These are phyloP conservation scores for Lachnellula arida DNA, from an alignment of 2,329 filamentous ascomycete genomes.

Conservation along the genomic window DNA sequence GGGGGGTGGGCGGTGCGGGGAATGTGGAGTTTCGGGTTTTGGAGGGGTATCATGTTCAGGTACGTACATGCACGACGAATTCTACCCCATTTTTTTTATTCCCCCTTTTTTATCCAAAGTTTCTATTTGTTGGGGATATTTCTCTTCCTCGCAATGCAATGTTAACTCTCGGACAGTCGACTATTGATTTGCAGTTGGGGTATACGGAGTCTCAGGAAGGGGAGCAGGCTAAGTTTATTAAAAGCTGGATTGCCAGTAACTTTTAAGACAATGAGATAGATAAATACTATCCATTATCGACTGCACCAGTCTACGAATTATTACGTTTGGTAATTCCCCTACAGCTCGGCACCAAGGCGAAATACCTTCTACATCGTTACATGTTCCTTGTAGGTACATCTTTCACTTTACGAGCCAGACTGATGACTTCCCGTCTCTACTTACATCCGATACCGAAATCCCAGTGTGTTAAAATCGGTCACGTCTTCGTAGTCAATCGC, in stretches of 20 bases:
- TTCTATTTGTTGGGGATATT: conserved; percentile 13
- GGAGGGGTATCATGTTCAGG: neutral
- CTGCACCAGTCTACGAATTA: too few species aligned
- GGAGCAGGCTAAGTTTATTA: conserved; percentile 20
- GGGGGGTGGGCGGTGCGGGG: conserved; percentile 12
- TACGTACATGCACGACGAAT: too few species aligned
- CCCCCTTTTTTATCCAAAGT: neutral
- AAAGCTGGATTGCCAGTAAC: conserved; percentile 23
- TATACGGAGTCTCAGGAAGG: conserved; percentile 23
- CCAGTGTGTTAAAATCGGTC: conserved; percentile 55
- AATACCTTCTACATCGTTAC: too few species aligned
- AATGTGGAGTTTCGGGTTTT: conserved; percentile 17
- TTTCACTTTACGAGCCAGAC: too few species aligned
- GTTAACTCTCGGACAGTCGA: conserved; percentile 27
- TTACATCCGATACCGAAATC: conserved; percentile 53
- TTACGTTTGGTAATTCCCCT: too few species aligned
- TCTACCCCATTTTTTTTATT: too few species aligned
- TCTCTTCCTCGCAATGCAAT: too few species aligned
- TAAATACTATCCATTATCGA: neutral
- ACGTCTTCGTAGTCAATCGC: conserved; percentile 50
- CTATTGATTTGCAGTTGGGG: conserved; percentile 20
- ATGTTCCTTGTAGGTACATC: too few species aligned
- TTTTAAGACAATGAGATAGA: conserved; percentile 2
- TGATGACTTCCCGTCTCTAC: too few species aligned
- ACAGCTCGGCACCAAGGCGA: too few species aligned